Conservation (phyloP, 108 stramenopile genomes). For the Cyclotella sp. region DNA sequence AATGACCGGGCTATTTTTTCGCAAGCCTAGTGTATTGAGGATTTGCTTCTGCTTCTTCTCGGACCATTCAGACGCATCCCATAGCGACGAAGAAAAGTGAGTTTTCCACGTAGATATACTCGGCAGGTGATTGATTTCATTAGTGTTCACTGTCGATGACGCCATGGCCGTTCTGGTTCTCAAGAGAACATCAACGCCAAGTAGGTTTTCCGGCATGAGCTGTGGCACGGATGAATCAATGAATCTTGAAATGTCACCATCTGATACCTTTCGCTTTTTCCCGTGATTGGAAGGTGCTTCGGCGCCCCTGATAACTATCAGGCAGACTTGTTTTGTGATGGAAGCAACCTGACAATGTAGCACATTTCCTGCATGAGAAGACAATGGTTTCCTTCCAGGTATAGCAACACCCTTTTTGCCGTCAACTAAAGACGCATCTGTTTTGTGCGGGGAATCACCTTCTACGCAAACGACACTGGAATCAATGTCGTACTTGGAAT, state of each 20-base stretch:
- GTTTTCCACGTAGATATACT: neutral
- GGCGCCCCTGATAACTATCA: slow-evolving; percentile 27
- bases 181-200: slow-evolving; percentile 24
- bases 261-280: slow-evolving; percentile 20
- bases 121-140: neutral
- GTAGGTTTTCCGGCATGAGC: slow-evolving; percentile 28
- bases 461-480: neutral
- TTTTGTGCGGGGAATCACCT: neutral
- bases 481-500: neutral
- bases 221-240: neutral
- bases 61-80: slow-evolving; percentile 42
- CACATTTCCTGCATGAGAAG: neutral
- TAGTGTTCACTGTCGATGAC: neutral
- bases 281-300: neutral
- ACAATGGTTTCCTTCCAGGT: slow-evolving; percentile 2
- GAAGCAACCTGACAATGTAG: slow-evolving; percentile 14
- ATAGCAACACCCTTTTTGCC: neutral
- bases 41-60: slow-evolving; percentile 31
- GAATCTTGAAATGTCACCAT: slow-evolving; percentile 21
- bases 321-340: slow-evolving; percentile 19
- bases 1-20: slow-evolving; percentile 38
- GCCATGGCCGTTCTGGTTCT: slow-evolving; percentile 21
- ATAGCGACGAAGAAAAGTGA: slow-evolving; percentile 18
- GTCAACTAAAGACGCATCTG: neutral
- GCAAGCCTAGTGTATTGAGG: slow-evolving; percentile 33